Evolutionary conservation across 495 filamentous ascomycete species (phyloP).

Genomic region (Endocarpon pusillum): DNA sequence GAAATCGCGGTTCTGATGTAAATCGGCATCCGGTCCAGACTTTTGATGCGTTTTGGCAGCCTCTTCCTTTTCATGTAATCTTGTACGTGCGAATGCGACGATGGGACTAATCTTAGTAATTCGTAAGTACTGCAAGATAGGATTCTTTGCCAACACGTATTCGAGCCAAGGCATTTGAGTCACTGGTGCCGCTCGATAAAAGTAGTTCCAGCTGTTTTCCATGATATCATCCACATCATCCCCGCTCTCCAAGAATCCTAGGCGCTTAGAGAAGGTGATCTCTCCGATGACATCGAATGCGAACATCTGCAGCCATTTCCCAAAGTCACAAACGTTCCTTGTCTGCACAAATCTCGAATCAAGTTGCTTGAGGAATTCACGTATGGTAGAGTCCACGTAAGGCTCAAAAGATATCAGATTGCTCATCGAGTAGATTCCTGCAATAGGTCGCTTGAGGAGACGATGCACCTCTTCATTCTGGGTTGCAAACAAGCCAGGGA

Average conservation of each 20-base stretch:
- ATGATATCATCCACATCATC: constrained; percentile 38
- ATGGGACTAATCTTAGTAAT: constrained; percentile 40
- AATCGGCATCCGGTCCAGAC: constrained; percentile 9
- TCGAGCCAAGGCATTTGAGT: constrained; percentile 35
- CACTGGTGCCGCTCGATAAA: constrained; percentile 28
- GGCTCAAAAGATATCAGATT: constrained; percentile 58
- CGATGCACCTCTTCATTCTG: constrained; percentile 58
- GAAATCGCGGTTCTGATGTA: constrained; percentile 24
- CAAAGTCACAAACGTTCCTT: constrained; percentile 39
- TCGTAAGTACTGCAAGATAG: constrained; percentile 19
- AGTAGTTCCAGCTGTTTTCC: constrained; percentile 22
- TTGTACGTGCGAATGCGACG: constrained; percentile 42
- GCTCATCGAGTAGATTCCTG: constrained; percentile 57
- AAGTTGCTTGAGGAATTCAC: constrained; percentile 46
- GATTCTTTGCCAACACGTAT: constrained; percentile 33
- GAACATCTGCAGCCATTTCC: constrained; percentile 60
- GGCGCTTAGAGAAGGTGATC: constrained; percentile 44
- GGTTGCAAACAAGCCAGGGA: constrained; percentile 65
- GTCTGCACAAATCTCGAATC: constrained; percentile 36
- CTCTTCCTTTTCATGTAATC: constrained; percentile 34
- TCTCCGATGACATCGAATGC: constrained; percentile 59
- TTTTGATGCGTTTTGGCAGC: constrained; percentile 18
- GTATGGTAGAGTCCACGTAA: constrained; percentile 48
- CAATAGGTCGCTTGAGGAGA: constrained; percentile 50
- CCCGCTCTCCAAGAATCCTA: constrained; percentile 43